These are phyloP conservation scores for Magnolia sinica DNA, from an alignment of 164 flowering plant genomes.

Conservation along the genomic window DNA sequence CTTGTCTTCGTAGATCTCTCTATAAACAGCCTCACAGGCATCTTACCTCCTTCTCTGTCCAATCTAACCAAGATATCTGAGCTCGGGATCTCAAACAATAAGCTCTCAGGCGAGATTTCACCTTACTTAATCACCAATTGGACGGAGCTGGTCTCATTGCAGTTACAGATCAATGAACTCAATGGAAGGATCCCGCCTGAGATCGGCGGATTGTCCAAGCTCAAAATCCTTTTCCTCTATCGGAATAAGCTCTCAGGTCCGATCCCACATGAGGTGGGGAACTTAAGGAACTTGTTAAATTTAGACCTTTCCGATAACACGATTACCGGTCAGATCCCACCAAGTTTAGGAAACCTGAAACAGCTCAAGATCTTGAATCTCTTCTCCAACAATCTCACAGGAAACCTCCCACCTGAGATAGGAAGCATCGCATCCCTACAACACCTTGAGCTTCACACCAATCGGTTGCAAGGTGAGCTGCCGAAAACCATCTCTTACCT, in stretches of 20 bases:
- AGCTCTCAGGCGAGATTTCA: constrained; percentile 25
- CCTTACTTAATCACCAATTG: constrained; percentile 25
- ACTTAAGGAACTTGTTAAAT: constrained; percentile 10
- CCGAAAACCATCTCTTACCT: constrained; percentile 34
- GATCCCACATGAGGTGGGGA: constrained; percentile 32
- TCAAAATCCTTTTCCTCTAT: constrained; percentile 7
- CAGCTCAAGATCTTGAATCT: constrained; percentile 25
- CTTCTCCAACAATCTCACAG: constrained; percentile 33
- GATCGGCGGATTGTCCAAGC: constrained; percentile 13
- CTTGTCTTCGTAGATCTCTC: constrained; percentile 19
- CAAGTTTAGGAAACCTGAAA: constrained; percentile 32
- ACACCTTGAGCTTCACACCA: constrained; percentile 22
- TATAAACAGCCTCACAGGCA: constrained; percentile 15
- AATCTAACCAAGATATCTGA: constrained; percentile 13
- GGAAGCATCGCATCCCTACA: constrained; percentile 26
- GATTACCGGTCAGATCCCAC: constrained; percentile 56
- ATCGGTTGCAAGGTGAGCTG: constrained; percentile 34
- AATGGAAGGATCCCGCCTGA: constrained; percentile 26
- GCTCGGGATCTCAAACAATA: constrained; percentile 17
- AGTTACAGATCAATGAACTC: constrained; percentile 16
- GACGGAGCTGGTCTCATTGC: constrained; percentile 25
- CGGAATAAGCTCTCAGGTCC: constrained; percentile 17
- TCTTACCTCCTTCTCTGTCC: constrained; percentile 22
- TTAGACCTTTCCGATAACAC: constrained; percentile 54
- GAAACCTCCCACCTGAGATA: constrained; percentile 36